Base-by-base conservation (phyloP, 2,329 filamentous ascomycete genomes). In the Penicillium brasilianum region DNA sequence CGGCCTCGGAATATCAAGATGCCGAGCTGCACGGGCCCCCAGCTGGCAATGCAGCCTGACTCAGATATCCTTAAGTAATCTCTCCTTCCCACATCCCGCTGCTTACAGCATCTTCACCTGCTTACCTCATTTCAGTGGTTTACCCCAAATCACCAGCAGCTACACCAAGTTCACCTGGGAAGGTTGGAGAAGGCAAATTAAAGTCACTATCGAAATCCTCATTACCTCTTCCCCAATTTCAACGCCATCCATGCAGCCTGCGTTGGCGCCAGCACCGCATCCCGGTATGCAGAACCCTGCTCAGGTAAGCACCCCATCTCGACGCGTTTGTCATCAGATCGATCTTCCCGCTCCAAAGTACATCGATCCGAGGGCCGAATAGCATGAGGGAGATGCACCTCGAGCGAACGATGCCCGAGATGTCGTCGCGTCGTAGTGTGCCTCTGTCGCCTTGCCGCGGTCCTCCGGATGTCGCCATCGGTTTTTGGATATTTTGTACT, bases 291-390 rank as follows among this genome's bases (percentile, higher is more conserved):
- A 81, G 70, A 74, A 75, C 63, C 72, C 78, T 77, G 79, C 81
- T 79, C 84, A 85, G 81, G 84, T 86, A 85, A 83, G 83, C 80
- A 72, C 62, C 63, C 56, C 55, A 65, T 70, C 63, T 66, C 67
- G 65, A 72, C 65, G 66, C 69, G 72, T 76, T 77, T 77, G 74
- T 77, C 74, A 76, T 72, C 68, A 70, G 69, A 69, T 71, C 69
- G 50, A 62, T 61, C 65, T 60, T 64, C 63, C 62, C 63, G 63
- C 57, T 57, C 59, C 59, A 44, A 61, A 13, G 62, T 61, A 66
- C 58, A 65, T 60, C 59, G 46, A 58, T 52, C 16, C 20, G 58
- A 60, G 52, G 58, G 41, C 30, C 32, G 36, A 20, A 44, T 49
- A 37, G n/a, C 32, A 34, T 25, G 43, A 48, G 51, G 22, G 39